Conservation (phyloP, 768 basidiomycete genomes). For the Termitomyces sp. region DNA sequence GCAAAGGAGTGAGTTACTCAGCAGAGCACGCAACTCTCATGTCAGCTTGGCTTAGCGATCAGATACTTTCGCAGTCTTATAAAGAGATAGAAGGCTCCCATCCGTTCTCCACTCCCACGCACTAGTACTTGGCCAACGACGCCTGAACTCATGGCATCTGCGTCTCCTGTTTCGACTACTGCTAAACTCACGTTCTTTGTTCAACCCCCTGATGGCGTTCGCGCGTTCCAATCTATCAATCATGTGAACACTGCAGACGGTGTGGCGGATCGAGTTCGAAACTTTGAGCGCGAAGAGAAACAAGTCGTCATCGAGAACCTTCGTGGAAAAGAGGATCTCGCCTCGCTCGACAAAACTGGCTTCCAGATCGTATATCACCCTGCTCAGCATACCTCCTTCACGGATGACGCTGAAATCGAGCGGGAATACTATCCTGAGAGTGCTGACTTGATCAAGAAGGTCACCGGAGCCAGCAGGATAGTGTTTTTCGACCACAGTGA, state of each 20-base stretch:
- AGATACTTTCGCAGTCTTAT: background rate
- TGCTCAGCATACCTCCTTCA: slow-evolving; percentile 40
- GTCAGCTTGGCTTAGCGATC: background rate
- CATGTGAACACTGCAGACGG: slow-evolving; percentile 17
- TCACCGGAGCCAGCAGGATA: slow-evolving; percentile 52
- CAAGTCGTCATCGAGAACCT: slow-evolving; percentile 45
- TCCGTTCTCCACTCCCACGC: background rate
- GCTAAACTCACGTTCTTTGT: slow-evolving; percentile 13
- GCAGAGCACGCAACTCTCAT: background rate
- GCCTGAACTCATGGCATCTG: background rate
- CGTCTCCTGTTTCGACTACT: slow-evolving; percentile 7
- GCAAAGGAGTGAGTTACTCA: background rate
- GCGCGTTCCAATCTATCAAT: slow-evolving; percentile 21
- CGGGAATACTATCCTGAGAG: slow-evolving; percentile 56
- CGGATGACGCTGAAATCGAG: slow-evolving; percentile 40
- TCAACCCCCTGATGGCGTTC: slow-evolving; percentile 21
- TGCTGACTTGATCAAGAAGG: slow-evolving; percentile 46
- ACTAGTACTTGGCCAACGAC: background rate
- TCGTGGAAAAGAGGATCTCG: slow-evolving; percentile 41
- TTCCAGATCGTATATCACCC: slow-evolving; percentile 33
- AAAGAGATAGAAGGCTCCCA: background rate
- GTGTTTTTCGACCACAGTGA: slow-evolving; percentile 62
- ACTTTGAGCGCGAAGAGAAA: slow-evolving; percentile 14
- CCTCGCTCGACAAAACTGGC: slow-evolving; percentile 43
- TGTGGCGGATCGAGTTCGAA: slow-evolving; percentile 17